Evolutionary conservation across 495 filamentous ascomycete species (phyloP).

Genomic region (Xanthoparmelia taractica): DNA sequence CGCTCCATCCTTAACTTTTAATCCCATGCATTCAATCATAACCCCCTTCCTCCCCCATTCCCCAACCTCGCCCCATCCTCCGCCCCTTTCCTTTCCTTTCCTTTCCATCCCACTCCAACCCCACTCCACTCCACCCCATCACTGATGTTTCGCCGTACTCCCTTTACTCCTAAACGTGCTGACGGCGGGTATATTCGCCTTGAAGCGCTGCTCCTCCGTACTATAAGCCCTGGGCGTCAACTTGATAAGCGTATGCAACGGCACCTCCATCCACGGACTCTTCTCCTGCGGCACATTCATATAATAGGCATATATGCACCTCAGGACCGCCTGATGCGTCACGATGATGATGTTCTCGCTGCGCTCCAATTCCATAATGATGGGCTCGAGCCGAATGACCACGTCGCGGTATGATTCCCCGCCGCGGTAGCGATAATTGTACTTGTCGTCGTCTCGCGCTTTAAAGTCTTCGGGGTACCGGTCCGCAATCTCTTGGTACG

Average conservation of each 20-base stretch:
- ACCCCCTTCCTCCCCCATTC: background rate
- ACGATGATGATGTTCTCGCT: conserved; percentile 96
- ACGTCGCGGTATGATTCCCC: conserved; percentile 97
- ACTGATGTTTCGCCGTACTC: conserved; percentile 69
- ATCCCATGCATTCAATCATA: background rate
- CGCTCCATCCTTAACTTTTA: background rate
- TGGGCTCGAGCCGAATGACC: conserved; percentile 93
- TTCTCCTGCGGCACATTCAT: conserved; percentile 90
- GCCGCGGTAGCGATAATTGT: conserved; percentile 97
- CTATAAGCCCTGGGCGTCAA: conserved; percentile 90
- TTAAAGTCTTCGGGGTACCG: conserved; percentile 88
- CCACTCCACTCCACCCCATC: conserved; percentile 13
- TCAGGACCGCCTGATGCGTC: conserved; percentile 90
- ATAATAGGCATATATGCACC: conserved; percentile 98
- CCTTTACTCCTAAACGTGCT: conserved; percentile 92
- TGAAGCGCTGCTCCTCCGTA: conserved; percentile 77
- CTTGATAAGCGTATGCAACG: conserved; percentile 92
- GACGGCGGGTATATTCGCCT: conserved; percentile 86
- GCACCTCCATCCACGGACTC: conserved; percentile 96
- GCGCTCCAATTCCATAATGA: conserved; percentile 98
- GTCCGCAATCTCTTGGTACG: conserved; percentile 85
- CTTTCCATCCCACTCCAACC: background rate
- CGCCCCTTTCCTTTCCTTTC: too few relatives aligned
- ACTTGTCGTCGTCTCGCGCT: conserved; percentile 92
- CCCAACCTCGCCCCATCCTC: too few relatives aligned